These are phyloP conservation scores for Penicillium sp. DNA, from an alignment of 2,329 filamentous ascomycete genomes.

Conservation along the genomic window DNA sequence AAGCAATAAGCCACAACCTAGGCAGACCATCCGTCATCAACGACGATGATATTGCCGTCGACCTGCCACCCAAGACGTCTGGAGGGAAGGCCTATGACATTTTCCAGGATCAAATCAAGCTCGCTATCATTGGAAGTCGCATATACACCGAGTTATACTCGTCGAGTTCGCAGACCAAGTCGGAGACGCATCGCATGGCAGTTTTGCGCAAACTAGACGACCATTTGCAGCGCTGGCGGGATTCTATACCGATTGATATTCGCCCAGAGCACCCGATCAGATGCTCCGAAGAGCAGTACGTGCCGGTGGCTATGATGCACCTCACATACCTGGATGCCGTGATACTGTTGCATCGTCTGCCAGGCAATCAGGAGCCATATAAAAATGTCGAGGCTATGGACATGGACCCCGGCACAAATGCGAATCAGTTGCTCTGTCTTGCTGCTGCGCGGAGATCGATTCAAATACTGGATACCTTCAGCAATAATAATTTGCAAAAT, in stretches of 20 bases:
- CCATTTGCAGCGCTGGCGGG: constrained; percentile 10
- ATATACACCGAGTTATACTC: constrained; percentile 10
- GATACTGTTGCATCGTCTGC: constrained; percentile 7
- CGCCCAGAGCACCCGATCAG: constrained; percentile 10
- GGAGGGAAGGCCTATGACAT: constrained; percentile 4
- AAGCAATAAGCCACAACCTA: constrained; percentile 8
- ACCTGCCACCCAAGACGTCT: constrained; percentile 4
- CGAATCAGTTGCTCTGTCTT: constrained; percentile 6
- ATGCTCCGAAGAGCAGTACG: constrained; percentile 7
- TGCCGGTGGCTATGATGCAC: constrained; percentile 8
- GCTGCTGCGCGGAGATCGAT: constrained; percentile 6
- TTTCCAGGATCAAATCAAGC: constrained; percentile 7
- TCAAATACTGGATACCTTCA: constrained; percentile 4
- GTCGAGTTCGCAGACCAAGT: constrained; percentile 9
- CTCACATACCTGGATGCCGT: constrained; percentile 9
- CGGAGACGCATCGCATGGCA: not conserved
- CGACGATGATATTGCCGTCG: constrained; percentile 10
- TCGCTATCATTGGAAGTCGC: constrained; percentile 5
- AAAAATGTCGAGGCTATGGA: not conserved
- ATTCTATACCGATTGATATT: constrained; percentile 8
- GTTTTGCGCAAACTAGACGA: constrained; percentile 2
- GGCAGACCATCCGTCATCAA: constrained; percentile 8
- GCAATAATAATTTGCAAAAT: constrained; percentile 7
- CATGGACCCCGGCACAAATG: not conserved
- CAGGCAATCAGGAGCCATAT: not conserved